These are phyloP conservation scores for Melastoma candidum DNA, from an alignment of 441 rosid genomes.

Conservation along the genomic window DNA sequence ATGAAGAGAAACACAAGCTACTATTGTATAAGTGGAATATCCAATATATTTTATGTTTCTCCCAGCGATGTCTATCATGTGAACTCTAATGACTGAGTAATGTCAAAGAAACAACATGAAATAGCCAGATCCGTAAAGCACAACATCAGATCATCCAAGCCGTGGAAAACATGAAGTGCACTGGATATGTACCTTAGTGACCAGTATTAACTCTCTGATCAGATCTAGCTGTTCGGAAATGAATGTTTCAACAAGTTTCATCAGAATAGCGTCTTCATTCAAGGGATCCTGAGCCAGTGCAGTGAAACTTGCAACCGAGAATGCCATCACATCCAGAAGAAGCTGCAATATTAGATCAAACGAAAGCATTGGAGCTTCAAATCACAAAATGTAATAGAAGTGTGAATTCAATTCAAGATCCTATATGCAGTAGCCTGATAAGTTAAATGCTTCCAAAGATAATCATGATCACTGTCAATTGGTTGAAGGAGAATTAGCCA, in stretches of 20 bases:
- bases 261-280: constrained; percentile 23
- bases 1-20: too few species aligned
- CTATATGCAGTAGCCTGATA: too few species aligned
- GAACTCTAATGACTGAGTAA: too few species aligned
- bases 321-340: constrained; percentile 46
- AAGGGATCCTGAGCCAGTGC: constrained; percentile 38
- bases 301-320: constrained; percentile 39
- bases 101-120: background rate
- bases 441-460: too few species aligned
- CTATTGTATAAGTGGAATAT: too few species aligned
- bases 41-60: too few species aligned
- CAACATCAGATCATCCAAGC: too few species aligned
- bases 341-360: constrained; percentile 36
- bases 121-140: constrained; percentile 1
- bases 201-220: constrained; percentile 35
- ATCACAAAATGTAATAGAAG: background rate
- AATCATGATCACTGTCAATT: too few species aligned
- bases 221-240: constrained; percentile 51
- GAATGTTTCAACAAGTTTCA: constrained; percentile 38
- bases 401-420: too few species aligned
- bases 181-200: constrained; percentile 43
- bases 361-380: background rate
- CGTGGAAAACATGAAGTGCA: background rate
- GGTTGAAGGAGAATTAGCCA: too few species aligned
- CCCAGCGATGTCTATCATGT: too few species aligned